These are phyloP conservation scores for Aethionema arabicum DNA, from an alignment of 345 rosid genomes.

Conservation along the genomic window DNA sequence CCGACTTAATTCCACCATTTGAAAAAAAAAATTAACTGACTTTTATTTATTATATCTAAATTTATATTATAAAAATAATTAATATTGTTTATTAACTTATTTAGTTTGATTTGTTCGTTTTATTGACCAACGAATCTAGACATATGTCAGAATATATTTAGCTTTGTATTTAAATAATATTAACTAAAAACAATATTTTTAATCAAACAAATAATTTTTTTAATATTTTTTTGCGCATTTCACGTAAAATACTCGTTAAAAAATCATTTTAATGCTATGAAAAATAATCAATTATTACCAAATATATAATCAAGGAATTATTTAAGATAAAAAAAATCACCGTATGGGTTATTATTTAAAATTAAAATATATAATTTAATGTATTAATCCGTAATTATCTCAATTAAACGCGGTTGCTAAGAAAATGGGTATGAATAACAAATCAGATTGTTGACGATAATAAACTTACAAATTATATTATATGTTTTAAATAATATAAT, in stretches of 20 bases:
- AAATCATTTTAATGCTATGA: too few species aligned
- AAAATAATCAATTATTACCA: too few species aligned
- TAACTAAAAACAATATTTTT: too few species aligned
- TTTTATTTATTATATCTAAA: not conserved
- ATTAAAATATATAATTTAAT: too few species aligned
- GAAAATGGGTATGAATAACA: slow-evolving; percentile 30
- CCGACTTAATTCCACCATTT: slow-evolving; percentile 30
- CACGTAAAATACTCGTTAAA: too few species aligned
- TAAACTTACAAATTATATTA: not conserved
- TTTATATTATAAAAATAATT: slow-evolving; percentile 8
- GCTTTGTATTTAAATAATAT: too few species aligned
- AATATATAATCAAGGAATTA: too few species aligned
- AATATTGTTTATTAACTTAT: not conserved
- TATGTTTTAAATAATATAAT: slow-evolving; percentile 17
- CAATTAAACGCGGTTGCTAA: slow-evolving; percentile 32
- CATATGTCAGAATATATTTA: not conserved
- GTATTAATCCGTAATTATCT: slow-evolving; percentile 28
- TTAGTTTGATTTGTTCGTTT: slow-evolving; percentile 28
- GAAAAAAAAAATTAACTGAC: not conserved
- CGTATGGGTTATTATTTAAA: too few species aligned
- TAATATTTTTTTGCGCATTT: too few species aligned
- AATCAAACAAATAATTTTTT: too few species aligned
- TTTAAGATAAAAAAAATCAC: too few species aligned
- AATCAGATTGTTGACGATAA: not conserved
- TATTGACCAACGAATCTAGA: slow-evolving; percentile 24